Conservation (phyloP, 2,329 filamentous ascomycete species). For the Sphaerostilbella broomeana region DNA sequence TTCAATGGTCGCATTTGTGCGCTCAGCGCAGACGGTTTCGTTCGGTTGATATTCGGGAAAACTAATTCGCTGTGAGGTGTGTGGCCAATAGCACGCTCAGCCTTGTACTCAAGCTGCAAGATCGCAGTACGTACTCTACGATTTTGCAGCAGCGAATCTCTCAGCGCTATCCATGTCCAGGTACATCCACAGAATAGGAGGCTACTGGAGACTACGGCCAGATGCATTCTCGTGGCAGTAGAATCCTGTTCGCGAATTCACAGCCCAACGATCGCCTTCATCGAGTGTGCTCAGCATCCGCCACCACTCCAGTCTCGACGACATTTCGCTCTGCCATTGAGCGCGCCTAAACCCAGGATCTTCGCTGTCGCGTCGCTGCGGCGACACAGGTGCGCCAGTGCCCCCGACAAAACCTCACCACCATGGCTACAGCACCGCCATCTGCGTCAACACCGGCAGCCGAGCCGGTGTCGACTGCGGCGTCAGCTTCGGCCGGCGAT, state of each 20-base stretch:
- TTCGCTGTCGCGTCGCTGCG: conserved; percentile 29
- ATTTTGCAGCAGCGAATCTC: not conserved
- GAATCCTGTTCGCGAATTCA: conserved; percentile 20
- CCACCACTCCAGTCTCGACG: conserved; percentile 12
- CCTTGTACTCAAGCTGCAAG: not conserved
- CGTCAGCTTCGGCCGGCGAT: conserved; percentile 22
- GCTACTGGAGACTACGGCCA: not conserved
- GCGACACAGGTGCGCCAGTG: conserved; percentile 30
- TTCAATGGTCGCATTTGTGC: no score
- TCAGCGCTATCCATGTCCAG: not conserved
- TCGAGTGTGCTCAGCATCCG: conserved; percentile 6
- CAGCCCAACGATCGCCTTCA: conserved; percentile 10
- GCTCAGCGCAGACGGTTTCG: no score
- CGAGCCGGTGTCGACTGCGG: conserved; percentile 27
- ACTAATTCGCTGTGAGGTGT: no score
- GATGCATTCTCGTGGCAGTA: conserved; percentile 16
- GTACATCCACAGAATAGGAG: not conserved
- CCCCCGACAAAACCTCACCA: conserved; percentile 17
- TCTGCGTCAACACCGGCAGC: conserved; percentile 30
- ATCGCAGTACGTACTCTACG: not conserved
- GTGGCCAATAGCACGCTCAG: not conserved
- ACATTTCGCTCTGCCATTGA: not conserved
- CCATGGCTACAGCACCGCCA: conserved; percentile 38
- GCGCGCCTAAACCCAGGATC: conserved; percentile 3
- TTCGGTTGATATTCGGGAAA: no score